These are phyloP conservation scores for Candida oleophila DNA, from an alignment of 805 yeast genomes.

Conservation along the genomic window DNA sequence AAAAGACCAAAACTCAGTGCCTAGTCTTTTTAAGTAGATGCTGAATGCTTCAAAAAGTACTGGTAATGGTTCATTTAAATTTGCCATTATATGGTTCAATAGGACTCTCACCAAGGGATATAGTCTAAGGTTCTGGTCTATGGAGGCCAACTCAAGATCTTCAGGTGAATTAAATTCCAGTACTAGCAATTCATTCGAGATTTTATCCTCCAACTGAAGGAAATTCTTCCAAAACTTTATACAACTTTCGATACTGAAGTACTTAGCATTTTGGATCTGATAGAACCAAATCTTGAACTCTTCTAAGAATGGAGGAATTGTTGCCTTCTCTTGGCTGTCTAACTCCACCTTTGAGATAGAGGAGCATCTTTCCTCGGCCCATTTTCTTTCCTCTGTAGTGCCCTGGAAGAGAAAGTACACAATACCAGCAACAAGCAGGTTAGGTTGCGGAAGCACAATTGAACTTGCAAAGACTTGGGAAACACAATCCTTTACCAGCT, in stretches of 20 bases:
- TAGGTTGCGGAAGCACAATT: background rate
- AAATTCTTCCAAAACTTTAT: conserved; percentile 49
- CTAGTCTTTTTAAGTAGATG: conserved; percentile 42
- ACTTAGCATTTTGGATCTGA: conserved; percentile 51
- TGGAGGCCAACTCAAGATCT: conserved; percentile 30
- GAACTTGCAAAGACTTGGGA: background rate
- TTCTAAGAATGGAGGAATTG: conserved; percentile 40
- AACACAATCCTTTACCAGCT: conserved; percentile 23
- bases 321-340: background rate
- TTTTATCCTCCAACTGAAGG: conserved; percentile 30
- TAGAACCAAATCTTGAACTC: conserved; percentile 55
- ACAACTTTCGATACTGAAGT: conserved; percentile 43
- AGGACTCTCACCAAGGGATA: conserved; percentile 40
- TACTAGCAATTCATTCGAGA: conserved; percentile 34
- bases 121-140: conserved; percentile 27
- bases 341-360: conserved; percentile 14
- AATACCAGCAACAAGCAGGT: conserved; percentile 43
- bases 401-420: conserved; percentile 59
- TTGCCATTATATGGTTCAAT: conserved; percentile 53
- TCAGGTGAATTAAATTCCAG: conserved; percentile 24
- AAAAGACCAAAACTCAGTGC: conserved; percentile 51
- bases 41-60: conserved; percentile 52
- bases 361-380: conserved; percentile 41
- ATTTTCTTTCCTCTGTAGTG: conserved; percentile 38
- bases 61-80: conserved; percentile 50